phyloP scores from a whole-genome alignment of 1,284 basidiomycete genomes.

The Cystobasidium sp. region DNA sequence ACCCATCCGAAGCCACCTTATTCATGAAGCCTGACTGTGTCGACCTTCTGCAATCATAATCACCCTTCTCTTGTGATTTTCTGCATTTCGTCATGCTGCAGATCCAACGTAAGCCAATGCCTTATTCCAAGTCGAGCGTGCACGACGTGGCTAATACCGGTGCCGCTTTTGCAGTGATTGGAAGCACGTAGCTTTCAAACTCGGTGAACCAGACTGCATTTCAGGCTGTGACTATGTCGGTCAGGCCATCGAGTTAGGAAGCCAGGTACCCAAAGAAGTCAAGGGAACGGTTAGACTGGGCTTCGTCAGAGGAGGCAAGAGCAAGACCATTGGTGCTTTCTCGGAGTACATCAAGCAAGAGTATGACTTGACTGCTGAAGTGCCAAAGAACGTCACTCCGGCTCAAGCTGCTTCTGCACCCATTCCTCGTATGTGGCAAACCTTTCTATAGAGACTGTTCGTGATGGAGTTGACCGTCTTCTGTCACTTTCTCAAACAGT shows the following conservation, averaged over 20 bases:
- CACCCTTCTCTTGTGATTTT: neutral
- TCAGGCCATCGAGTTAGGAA: conserved; percentile 64
- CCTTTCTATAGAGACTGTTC: neutral
- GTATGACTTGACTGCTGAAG: conserved; percentile 52
- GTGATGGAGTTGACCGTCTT: neutral
- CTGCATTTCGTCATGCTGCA: conserved; percentile 46
- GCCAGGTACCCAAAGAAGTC: conserved; percentile 62
- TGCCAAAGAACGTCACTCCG: conserved; percentile 60
- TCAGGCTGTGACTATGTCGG: conserved; percentile 68
- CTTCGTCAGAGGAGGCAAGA: conserved; percentile 60
- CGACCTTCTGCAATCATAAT: neutral
- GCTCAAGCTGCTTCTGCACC: conserved; percentile 59
- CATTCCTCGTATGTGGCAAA: conserved; percentile 16
- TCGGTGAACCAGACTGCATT: conserved; percentile 56
- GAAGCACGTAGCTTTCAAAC: conserved; percentile 53
- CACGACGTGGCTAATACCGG: too few species aligned
- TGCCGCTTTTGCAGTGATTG: conserved; percentile 55
- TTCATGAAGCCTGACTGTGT: neutral
- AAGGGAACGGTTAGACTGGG: conserved; percentile 66
- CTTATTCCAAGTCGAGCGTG: neutral
- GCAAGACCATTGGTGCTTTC: conserved; percentile 55
- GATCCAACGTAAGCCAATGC: conserved; percentile 51
- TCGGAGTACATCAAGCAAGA: conserved; percentile 59
- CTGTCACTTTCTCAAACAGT: conserved; percentile 1
- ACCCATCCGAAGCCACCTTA: neutral